These are phyloP conservation scores for Hygrophila difformis DNA, from an alignment of 257 asterid genomes.

Conservation along the genomic window DNA sequence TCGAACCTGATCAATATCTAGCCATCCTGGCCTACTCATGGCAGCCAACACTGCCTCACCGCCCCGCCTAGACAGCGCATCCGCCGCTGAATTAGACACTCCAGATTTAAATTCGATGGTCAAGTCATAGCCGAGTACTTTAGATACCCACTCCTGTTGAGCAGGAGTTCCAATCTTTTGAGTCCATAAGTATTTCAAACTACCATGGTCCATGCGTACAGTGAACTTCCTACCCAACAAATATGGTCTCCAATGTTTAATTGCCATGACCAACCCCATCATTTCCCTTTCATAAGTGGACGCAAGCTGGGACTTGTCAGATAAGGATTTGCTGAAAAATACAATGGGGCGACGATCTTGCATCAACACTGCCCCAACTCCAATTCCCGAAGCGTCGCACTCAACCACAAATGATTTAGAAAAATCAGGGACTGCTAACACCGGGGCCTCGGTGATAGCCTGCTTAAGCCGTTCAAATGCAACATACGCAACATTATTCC, in stretches of 20 bases:
- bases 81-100: neutral
- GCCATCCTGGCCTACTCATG: neutral
- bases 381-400: constrained; percentile 7
- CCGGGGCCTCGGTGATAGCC: neutral
- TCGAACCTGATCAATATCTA: too few relatives aligned
- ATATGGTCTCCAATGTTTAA: constrained; percentile 1
- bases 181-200: neutral
- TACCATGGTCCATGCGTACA: neutral
- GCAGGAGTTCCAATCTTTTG: neutral
- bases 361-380: constrained; percentile 3
- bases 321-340: neutral
- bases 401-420: neutral
- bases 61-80: neutral
- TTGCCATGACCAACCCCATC: neutral
- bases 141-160: neutral
- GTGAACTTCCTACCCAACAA: neutral
- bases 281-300: neutral
- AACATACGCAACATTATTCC: neutral
- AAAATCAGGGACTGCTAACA: neutral
- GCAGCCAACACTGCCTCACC: neutral
- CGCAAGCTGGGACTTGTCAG: neutral
- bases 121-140: neutral
- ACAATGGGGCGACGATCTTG: neutral
- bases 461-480: neutral
- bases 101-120: neutral